Evolutionary conservation across 2,329 filamentous ascomycete genomes (phyloP).

Genomic region (Arthrobotrys sphaeroides): DNA sequence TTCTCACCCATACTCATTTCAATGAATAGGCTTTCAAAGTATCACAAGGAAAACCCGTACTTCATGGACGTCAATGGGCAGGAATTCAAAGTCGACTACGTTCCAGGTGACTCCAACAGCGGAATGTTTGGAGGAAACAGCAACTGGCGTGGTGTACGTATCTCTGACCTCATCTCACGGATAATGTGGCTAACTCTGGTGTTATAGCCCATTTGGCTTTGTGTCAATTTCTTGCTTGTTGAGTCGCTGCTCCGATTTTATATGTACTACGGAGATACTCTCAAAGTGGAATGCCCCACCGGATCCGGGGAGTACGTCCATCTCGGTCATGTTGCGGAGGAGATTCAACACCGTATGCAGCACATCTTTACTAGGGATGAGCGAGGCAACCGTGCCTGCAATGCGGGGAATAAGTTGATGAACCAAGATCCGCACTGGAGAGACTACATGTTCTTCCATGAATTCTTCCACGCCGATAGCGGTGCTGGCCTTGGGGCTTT

Average conservation of each 20-base stretch:
- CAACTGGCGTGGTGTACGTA: conserved; percentile 80
- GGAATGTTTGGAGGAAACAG: conserved; percentile 96
- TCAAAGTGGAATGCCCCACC: conserved; percentile 92
- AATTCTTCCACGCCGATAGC: conserved; percentile 94
- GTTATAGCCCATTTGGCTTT: conserved; percentile 81
- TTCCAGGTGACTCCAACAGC: conserved; percentile 95
- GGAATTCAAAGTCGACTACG: conserved; percentile 84
- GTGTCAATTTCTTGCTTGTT: conserved; percentile 92
- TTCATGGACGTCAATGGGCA: conserved; percentile 97
- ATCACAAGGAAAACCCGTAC: conserved; percentile 87
- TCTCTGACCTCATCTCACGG: background rate
- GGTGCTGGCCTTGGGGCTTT: conserved; percentile 89
- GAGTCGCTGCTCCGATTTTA: conserved; percentile 95
- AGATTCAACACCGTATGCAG: conserved; percentile 92
- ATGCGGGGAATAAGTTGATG: conserved; percentile 81
- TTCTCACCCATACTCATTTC: conserved; percentile 9
- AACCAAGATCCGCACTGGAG: conserved; percentile 95
- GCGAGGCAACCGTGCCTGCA: conserved; percentile 86
- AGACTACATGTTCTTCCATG: conserved; percentile 93
- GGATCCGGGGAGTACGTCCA: conserved; percentile 96
- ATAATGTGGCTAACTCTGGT: background rate
- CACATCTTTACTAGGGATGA: conserved; percentile 87
- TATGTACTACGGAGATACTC: conserved; percentile 89
- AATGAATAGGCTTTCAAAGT: conserved; percentile 74
- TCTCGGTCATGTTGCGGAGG: conserved; percentile 84